These are phyloP conservation scores for Cyphellophora europaea DNA, from an alignment of 2,329 filamentous ascomycete genomes.

Conservation along the genomic window DNA sequence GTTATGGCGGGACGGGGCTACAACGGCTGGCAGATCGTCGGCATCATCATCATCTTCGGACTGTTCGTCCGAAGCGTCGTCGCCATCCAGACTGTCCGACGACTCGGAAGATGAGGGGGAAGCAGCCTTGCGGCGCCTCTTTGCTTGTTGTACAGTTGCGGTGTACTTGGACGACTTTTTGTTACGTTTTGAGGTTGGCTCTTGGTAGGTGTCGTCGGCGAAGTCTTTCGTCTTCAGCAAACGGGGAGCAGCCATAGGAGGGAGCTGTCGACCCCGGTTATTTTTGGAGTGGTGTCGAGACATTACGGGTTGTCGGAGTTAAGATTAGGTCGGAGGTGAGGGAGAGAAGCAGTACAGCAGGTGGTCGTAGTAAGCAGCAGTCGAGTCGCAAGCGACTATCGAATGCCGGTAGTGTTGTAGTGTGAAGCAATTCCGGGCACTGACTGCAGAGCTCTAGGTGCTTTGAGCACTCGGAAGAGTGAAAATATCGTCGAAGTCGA, in stretches of 20 bases:
- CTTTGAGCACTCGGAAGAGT: slow-evolving; percentile 33
- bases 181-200: slow-evolving; percentile 7
- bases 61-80: slow-evolving; percentile 19
- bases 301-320: slow-evolving; percentile 7
- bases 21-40: slow-evolving; percentile 30
- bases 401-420: slow-evolving; percentile 27
- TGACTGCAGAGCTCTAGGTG: slow-evolving; percentile 23
- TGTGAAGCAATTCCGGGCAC: slow-evolving; percentile 54
- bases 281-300: slow-evolving; percentile 14
- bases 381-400: slow-evolving; percentile 14
- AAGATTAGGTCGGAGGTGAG: slow-evolving; percentile 5
- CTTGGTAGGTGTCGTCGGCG: slow-evolving; percentile 10
- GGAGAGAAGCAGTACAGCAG: slow-evolving; percentile 7
- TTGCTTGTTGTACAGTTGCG: slow-evolving; percentile 6
- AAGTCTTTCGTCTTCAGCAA: slow-evolving; percentile 9
- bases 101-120: slow-evolving; percentile 9
- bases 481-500: slow-evolving; percentile 45
- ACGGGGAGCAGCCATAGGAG: slow-evolving; percentile 9
- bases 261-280: slow-evolving; percentile 12
- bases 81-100: slow-evolving; percentile 9
- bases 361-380: slow-evolving; percentile 14
- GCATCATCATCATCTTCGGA: slow-evolving; percentile 30
- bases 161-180: slow-evolving; percentile 4
- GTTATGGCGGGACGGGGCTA: slow-evolving; percentile 32
- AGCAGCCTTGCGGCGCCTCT: slow-evolving; percentile 9